Percentiles rank a stretch among this genome's conserved stretches.
phyloP scores from a whole-genome alignment of 306 rosid genomes.

The Begonia loranthoides region DNA sequence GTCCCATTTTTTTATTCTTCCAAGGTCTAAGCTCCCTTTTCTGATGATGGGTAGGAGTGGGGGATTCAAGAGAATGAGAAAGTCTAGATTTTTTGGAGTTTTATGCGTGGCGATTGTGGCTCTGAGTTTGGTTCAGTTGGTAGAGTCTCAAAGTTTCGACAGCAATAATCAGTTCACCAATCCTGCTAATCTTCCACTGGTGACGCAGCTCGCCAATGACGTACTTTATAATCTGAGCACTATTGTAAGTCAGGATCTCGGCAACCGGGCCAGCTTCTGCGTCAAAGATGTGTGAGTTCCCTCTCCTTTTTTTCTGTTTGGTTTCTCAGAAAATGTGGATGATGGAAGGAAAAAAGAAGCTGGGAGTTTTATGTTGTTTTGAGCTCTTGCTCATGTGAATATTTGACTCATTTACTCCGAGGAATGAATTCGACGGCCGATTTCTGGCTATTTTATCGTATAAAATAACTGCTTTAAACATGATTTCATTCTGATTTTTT shows the following conservation, averaged over 20 bases:
- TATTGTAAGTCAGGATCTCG: conserved; percentile 32
- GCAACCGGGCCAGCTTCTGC: too few species aligned
- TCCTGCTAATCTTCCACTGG: conserved; percentile 53
- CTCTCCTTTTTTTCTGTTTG: too few species aligned
- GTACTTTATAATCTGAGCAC: conserved; percentile 57
- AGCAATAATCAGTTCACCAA: conserved; percentile 30
- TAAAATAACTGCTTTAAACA: too few species aligned
- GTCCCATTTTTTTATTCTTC: not conserved
- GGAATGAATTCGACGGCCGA: too few species aligned
- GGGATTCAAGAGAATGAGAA: conserved; percentile 16
- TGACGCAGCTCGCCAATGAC: conserved; percentile 42
- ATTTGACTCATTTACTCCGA: too few species aligned
- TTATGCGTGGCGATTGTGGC: conserved; percentile 17
- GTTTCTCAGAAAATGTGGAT: not conserved
- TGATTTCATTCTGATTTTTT: too few species aligned
- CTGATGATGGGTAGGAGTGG: too few species aligned
- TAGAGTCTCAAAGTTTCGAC: conserved; percentile 45
- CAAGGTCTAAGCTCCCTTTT: not conserved
- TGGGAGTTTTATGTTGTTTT: too few species aligned
- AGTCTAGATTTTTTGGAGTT: conserved; percentile 6
- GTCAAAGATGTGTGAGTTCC: conserved; percentile 58
- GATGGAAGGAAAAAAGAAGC: too few species aligned
- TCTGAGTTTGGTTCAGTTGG: conserved; percentile 24
- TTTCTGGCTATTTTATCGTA: too few species aligned
- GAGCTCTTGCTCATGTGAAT: too few species aligned